A percentile compares a stretch with the other conserved stretches of the same genome.
phyloP scores from a whole-genome alignment of 2,329 filamentous ascomycete genomes.

The Aspergillus cejpii region DNA sequence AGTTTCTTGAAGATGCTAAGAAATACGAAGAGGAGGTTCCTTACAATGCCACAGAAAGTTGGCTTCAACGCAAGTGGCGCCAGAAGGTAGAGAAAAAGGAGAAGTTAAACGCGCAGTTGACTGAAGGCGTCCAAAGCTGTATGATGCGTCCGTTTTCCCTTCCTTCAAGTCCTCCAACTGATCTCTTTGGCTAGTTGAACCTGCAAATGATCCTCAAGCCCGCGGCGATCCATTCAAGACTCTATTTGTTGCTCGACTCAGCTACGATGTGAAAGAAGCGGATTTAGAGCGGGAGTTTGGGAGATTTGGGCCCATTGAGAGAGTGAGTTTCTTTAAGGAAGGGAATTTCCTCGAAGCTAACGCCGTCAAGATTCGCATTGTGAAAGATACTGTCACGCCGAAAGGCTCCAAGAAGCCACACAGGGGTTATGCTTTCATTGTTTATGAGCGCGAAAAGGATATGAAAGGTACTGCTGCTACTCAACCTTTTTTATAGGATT shows the following conservation, averaged over 20 bases:
- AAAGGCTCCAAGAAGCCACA: slow-evolving; percentile 77
- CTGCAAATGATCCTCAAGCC: slow-evolving; percentile 76
- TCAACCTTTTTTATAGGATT: slow-evolving; percentile 7
- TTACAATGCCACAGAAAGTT: slow-evolving; percentile 82
- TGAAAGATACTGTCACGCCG: slow-evolving; percentile 61
- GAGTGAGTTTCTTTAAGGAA: slow-evolving; percentile 50
- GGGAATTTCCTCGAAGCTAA: slow-evolving; percentile 13
- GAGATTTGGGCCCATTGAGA: slow-evolving; percentile 87
- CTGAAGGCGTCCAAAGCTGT: slow-evolving; percentile 62
- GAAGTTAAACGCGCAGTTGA: slow-evolving; percentile 56
- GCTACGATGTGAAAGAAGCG: slow-evolving; percentile 80
- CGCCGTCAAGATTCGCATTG: slow-evolving; percentile 66
- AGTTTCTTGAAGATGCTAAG: slow-evolving; percentile 65
- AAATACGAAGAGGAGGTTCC: slow-evolving; percentile 71
- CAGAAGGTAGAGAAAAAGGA: slow-evolving; percentile 73
- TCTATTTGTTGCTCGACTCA: slow-evolving; percentile 81
- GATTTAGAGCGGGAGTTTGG: slow-evolving; percentile 92
- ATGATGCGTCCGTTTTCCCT: slow-evolving; percentile 19
- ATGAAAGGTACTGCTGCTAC: slow-evolving; percentile 75
- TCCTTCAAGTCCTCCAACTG: slow-evolving; percentile 2
- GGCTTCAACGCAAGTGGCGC: slow-evolving; percentile 80
- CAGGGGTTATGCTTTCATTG: slow-evolving; percentile 90
- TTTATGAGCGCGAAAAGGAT: slow-evolving; percentile 94
- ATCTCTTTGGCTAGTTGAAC: slow-evolving; percentile 56
- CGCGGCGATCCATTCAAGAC: slow-evolving; percentile 93